These are phyloP conservation scores for Selenicereus undatus DNA, from an alignment of 148 eudicot species.

Conservation along the genomic window DNA sequence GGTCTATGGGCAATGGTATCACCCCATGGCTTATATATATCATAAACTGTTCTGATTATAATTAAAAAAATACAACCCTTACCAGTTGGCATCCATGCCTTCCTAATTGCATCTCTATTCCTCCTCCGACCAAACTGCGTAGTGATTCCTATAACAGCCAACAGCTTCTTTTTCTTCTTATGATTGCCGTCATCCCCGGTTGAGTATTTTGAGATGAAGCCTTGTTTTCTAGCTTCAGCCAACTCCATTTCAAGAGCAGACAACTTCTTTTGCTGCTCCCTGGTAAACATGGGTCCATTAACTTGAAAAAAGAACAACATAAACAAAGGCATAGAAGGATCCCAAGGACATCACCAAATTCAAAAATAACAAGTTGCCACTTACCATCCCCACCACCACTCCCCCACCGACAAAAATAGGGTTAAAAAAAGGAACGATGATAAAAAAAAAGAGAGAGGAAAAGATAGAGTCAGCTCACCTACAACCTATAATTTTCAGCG, in stretches of 20 bases:
- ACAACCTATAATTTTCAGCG: slow-evolving; percentile 67
- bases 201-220: slow-evolving; percentile 51
- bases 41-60: background rate
- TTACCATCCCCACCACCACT: background rate
- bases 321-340: background rate
- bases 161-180: slow-evolving; percentile 49
- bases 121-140: slow-evolving; percentile 72
- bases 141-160: slow-evolving; percentile 69
- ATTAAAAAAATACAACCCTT: slow-evolving; percentile 9
- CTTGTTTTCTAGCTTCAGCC: slow-evolving; percentile 65
- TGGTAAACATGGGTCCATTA: slow-evolving; percentile 28
- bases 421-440: too few relatives aligned
- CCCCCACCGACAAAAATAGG: background rate
- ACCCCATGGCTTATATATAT: too few relatives aligned
- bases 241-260: slow-evolving; percentile 76
- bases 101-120: slow-evolving; percentile 80
- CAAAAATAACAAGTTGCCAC: background rate
- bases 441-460: background rate
- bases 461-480: slow-evolving; percentile 40
- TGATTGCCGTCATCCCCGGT: slow-evolving; percentile 33
- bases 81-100: slow-evolving; percentile 94
- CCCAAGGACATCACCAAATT: background rate
- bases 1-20: too few relatives aligned
- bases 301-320: background rate
- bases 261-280: slow-evolving; percentile 77